Base-by-base conservation (phyloP, 345 rosid species). In the Acer campestre region DNA sequence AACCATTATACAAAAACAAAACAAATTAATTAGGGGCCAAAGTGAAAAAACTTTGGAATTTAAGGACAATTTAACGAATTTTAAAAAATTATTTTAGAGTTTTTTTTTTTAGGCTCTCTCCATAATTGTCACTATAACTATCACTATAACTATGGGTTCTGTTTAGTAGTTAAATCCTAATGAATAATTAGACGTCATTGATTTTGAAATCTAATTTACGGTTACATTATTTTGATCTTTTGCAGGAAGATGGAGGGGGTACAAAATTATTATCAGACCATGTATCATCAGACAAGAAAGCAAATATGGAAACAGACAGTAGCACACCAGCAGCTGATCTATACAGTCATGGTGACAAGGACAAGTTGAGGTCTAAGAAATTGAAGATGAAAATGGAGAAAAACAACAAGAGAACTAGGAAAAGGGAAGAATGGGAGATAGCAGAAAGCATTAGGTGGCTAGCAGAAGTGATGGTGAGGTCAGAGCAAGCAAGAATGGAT, bases 401-500 rank as follows among this genome's bases (percentile, higher is more conserved):
- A 23, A 89, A 76, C 80, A 89, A 76, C 78, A 93, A 77, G 86
- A 86, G 82, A 64, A 31, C 4, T 31, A 78, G 82, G 20, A 82
- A 77, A 49, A 84, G 80, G n/a, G 91, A 91, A 51, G 88, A 87
- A 46, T 77, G 84, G 86, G 97, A 89, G 81, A 86, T 93, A 53
- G 91, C 90, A 0, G 96, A 91, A 55, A 93, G 98, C 88, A 90
- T 95, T 23, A 63, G 93, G 75, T 92, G 95, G 96, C 78, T 95
- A 16, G 98, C 96, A 0, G 94, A 95, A 29, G 98, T 86, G 22
- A 86, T 95, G 79, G 85, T 92, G 75, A 93, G 94, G 75, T 84
- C 99, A 3, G 99, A 95, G 77, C 88, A 92, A 84, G 85, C 93
- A 61, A 95, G 94, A 80, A 89, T 93, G 93, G 95, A 95, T 61